Conservation (phyloP, 169 alveolate genomes). For the Eimeria brunetti region DNA sequence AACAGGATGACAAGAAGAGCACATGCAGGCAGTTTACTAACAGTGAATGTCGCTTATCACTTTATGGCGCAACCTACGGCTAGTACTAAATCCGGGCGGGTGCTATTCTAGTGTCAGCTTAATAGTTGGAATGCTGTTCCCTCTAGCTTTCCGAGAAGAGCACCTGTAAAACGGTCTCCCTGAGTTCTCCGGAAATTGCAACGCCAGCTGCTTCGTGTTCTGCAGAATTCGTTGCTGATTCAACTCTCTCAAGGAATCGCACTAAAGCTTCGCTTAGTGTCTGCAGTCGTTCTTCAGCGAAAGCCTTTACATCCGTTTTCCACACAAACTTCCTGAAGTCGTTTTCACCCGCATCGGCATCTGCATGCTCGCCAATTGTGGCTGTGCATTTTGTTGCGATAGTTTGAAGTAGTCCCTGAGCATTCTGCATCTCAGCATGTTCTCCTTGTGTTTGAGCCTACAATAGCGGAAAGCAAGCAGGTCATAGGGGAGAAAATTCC, state of each 20-base stretch:
- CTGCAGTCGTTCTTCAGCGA: constrained; percentile 41
- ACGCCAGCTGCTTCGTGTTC: not conserved
- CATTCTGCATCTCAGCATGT: constrained; percentile 16
- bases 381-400: constrained; percentile 69
- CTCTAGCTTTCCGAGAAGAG: not conserved
- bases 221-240: constrained; percentile 33
- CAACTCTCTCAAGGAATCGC: constrained; percentile 23
- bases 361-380: constrained; percentile 51
- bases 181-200: constrained; percentile 26
- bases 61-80: no score
- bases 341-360: constrained; percentile 27
- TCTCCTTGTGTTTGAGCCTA: constrained; percentile 27
- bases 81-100: not conserved
- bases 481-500: not conserved
- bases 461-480: not conserved
- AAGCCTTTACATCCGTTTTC: constrained; percentile 55
- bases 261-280: constrained; percentile 4
- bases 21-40: not conserved
- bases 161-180: constrained; percentile 58
- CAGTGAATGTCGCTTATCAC: not conserved
- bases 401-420: constrained; percentile 52
- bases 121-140: not conserved
- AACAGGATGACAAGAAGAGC: not conserved
- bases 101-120: not conserved
- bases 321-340: constrained; percentile 55